Evolutionary conservation across 176 grass and related monocot genomes (phyloP), one percentile per base, ranked within the genome.

Genomic region (Rhynchospora tenuis): DNA sequence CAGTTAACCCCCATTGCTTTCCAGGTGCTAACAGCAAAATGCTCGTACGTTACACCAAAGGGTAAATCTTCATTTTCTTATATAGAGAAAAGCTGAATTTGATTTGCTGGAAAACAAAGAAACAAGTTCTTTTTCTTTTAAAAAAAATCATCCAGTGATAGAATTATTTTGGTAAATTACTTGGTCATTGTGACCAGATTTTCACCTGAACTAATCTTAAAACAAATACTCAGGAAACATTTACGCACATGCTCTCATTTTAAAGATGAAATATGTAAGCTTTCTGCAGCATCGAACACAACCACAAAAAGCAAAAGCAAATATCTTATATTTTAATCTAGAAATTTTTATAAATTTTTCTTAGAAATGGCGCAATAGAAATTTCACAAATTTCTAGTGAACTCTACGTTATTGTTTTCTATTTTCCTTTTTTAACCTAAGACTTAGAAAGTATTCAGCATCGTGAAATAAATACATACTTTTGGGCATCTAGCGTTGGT

Each of bases 281-380:
- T 51, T 51, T 26, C 13, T 52, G 12, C 50, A 13, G 2, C 70
- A 74, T 74, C 22, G 71, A 74, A 74, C 22, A 22, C 48, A 73
- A 74, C 22, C 51, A 22, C n/a, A 74, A 51, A 74, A 74, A 77
- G 50, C 73, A 71, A 71, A 68, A 71, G 19, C 33, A 71, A 71
- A 43, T 45, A 71, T 42, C 42, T 46, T 71, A 71, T 45, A 45
- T 45, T 71, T 45, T 61, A 24, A 22, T 24, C 59, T 61, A 61
- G 20, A 61, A 61, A 61, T 9, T 61, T 61, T 7, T 10, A 61
- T n/a, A 60, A 61, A n/a, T 24, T 9, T 20, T 22, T 60, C 58
- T 61, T 22, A 19, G 10, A 61, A 61, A 61, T 19, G 22, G 6
- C 59, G 10, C 9, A 22, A 61, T 24, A 9, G 0, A 7, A 61